Percentiles rank a stretch among this genome's conserved stretches.
phyloP scores from a whole-genome alignment of 495 filamentous ascomycete species.

The Daldinia bambusicola region DNA sequence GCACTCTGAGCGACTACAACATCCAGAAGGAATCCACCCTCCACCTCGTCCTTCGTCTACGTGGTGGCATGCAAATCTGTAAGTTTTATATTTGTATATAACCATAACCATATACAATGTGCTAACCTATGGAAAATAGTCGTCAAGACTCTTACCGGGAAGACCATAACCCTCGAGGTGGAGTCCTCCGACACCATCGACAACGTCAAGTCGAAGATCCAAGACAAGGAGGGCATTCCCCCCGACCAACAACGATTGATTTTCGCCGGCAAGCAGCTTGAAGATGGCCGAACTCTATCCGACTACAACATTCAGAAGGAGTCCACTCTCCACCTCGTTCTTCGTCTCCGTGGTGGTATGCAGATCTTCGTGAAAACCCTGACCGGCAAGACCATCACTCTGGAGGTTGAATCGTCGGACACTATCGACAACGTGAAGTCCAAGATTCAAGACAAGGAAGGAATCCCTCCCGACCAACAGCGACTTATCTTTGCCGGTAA shows the following conservation, averaged over 20 bases:
- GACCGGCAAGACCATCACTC: constrained; percentile 92
- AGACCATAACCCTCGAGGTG: constrained; percentile 98
- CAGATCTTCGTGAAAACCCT: constrained; percentile 87
- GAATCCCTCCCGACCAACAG: constrained; percentile 98
- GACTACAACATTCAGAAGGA: constrained; percentile 99
- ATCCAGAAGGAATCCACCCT: constrained; percentile 98
- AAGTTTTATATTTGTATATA: constrained; percentile 58
- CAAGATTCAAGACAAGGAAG: constrained; percentile 99
- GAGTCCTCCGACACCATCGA: constrained; percentile 97
- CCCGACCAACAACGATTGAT: constrained; percentile 95
- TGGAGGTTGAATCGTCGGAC: constrained; percentile 90
- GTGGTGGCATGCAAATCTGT: constrained; percentile 99
- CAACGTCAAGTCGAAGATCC: constrained; percentile 86
- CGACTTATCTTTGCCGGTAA: constrained; percentile 98
- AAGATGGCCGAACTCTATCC: constrained; percentile 80
- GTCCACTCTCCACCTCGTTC: constrained; percentile 93
- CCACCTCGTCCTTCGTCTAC: constrained; percentile 94
- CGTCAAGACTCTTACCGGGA: constrained; percentile 92
- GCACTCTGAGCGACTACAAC: constrained; percentile 96
- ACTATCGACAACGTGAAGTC: constrained; percentile 95
- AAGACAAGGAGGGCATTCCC: constrained; percentile 95
- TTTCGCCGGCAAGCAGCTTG: constrained; percentile 96
- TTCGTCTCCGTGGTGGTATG: constrained; percentile 98
- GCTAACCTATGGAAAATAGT: constrained; percentile 56
- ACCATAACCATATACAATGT: constrained; percentile 5